A percentile compares a stretch with the other conserved stretches of the same genome.
Conservation (phyloP, 2,329 filamentous ascomycete genomes). For the Aspergillus proliferans region DNA sequence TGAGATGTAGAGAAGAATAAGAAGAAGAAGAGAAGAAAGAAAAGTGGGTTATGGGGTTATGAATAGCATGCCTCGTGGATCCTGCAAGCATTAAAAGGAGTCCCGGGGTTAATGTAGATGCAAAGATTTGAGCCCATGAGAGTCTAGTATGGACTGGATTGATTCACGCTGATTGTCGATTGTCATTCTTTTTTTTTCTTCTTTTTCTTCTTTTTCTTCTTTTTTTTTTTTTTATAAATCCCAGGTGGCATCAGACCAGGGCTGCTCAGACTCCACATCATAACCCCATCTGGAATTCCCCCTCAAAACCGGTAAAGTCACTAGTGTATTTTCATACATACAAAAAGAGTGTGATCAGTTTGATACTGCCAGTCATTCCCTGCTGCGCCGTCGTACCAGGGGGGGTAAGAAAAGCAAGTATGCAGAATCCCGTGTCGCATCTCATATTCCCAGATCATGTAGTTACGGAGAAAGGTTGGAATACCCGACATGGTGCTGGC, state of each 20-base stretch:
- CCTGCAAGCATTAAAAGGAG: conserved; percentile 14
- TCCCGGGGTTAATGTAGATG: conserved; percentile 18
- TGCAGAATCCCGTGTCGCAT: conserved; percentile 29
- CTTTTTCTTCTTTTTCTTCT: not conserved
- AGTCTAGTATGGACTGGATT: conserved; percentile 10
- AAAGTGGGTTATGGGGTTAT: conserved; percentile 6
- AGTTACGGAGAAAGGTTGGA: conserved; percentile 6
- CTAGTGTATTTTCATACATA: conserved; percentile 4
- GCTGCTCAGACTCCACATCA: conserved; percentile 4
- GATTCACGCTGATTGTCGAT: conserved; percentile 11
- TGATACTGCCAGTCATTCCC: conserved; percentile 16
- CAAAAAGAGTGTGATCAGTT: conserved; percentile 9
- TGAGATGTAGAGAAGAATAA: conserved; percentile 4
- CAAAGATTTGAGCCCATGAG: conserved; percentile 30
- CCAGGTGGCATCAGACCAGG: conserved; percentile 2
- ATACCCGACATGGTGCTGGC: conserved; percentile 9
- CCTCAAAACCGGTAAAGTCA: conserved; percentile 3
- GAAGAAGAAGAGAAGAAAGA: conserved; percentile 10
- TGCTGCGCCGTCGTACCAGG: conserved; percentile 21
- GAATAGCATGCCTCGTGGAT: conserved; percentile 11
- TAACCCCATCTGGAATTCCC: conserved; percentile 7
- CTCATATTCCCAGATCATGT: conserved; percentile 13
- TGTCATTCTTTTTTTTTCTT: conserved; percentile 2
- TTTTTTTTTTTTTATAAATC: conserved; percentile 5
- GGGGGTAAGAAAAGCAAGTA: conserved; percentile 13